Evolutionary conservation across 768 basidiomycete genomes (phyloP), one percentile per base, ranked within the genome.

Genomic region (Amylocystis lapponica): DNA sequence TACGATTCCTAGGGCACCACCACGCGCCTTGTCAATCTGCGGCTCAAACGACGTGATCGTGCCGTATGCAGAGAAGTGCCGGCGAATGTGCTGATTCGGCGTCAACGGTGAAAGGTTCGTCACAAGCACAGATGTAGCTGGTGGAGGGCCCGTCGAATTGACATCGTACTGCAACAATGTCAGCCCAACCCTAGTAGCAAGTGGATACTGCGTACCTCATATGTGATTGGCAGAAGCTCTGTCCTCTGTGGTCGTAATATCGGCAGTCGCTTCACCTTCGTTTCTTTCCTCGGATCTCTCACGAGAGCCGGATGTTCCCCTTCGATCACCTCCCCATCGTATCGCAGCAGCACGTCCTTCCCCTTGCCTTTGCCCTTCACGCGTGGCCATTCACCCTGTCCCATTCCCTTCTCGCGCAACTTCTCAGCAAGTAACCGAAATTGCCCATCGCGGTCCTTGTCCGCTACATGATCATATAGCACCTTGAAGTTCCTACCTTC

Each of bases 1-100:
- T 31, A 90, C 78, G 31, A 97, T 76, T 2, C 94, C 93, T 1
- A 96, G 74, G 2, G 83, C 77, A 37, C 78, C 82, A 3, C 92
- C 93, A n/a, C 81, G 89, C 39, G 74, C 71, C 44, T 75, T 73
- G 64, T 95, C 86, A 46, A 86, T 77, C 54, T 91, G 86, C 10
- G 81, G 74, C 45, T 93, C 88, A 45, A 89, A 81, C 3, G 79
- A 73, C 5, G 66, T 43, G 44, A 93, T 67, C 13, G 66, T 58
- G 2, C 91, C 93, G 55, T 84, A 71, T 8, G 65, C 47, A 5
- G 70, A 57, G 56, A 95, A 83, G 55, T 84, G 76, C 3, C 76
- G 71, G 19, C 79, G 75, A 41, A 96, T 77, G 29, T 76, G 68
- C 26, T 72, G 65, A 32, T 74, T 75, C 1, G 88, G 76, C 2